Evolutionary conservation across 805 yeast species (phyloP).

Genomic region (Debaryomyces tyrocola): DNA sequence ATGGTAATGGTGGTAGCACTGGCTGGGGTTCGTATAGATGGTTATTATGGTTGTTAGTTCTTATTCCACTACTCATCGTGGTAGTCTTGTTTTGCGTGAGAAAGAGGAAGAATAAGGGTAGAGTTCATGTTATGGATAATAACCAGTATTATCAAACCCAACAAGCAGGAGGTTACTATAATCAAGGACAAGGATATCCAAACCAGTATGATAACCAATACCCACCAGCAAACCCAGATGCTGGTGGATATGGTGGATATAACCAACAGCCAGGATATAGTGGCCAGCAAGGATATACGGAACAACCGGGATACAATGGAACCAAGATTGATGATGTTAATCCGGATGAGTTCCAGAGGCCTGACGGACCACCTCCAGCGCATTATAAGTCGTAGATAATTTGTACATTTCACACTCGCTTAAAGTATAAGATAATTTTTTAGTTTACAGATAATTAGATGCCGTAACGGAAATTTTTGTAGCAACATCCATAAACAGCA

Average conservation of each 20-base stretch:
- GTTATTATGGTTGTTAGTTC: slow-evolving; percentile 12
- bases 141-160: slow-evolving; percentile 14
- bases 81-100: slow-evolving; percentile 5
- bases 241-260: slow-evolving; percentile 5
- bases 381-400: slow-evolving; percentile 5
- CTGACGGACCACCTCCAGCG: slow-evolving; percentile 19
- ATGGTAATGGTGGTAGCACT: neutral
- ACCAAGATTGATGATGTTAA: neutral
- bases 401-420: too few species aligned
- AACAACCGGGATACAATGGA: neutral
- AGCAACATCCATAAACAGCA: too few species aligned
- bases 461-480: too few species aligned
- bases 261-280: slow-evolving; percentile 2
- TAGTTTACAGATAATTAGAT: too few species aligned
- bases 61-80: slow-evolving; percentile 9
- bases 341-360: slow-evolving; percentile 8
- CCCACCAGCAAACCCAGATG: slow-evolving; percentile 1
- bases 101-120: slow-evolving; percentile 6
- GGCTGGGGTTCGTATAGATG: slow-evolving; percentile 7
- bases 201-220: slow-evolving; percentile 1
- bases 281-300: neutral
- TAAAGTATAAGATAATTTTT: too few species aligned
- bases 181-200: slow-evolving; percentile 3
- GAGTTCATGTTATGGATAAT: slow-evolving; percentile 6
- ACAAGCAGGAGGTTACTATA: slow-evolving; percentile 11